Conservation (phyloP, 257 asterid species). For the Solanum bukasovii region DNA sequence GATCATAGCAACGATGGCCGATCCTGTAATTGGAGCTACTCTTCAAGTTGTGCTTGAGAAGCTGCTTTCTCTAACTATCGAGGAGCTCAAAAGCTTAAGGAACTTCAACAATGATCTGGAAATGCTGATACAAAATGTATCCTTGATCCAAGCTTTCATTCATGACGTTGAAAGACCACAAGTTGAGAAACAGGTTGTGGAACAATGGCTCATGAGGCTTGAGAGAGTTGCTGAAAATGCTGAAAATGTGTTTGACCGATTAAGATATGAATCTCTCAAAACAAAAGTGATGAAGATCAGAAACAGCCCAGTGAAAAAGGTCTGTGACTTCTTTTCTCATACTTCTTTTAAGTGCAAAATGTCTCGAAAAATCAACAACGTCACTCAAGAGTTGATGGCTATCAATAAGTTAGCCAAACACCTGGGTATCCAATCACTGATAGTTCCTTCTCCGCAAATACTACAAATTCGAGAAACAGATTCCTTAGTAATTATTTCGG, state of each 20-base stretch:
- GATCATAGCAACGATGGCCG: too few species aligned
- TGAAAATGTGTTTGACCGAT: slow-evolving; percentile 6
- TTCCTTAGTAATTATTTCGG: not conserved
- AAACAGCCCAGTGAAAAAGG: not conserved
- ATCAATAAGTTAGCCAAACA: not conserved
- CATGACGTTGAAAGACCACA: too few species aligned
- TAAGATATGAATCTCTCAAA: slow-evolving; percentile 1
- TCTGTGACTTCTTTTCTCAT: not conserved
- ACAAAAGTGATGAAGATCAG: not conserved
- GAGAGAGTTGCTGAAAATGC: not conserved
- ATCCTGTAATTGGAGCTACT: too few species aligned
- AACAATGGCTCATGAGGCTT: too few species aligned
- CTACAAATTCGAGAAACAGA: not conserved
- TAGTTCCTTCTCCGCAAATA: not conserved
- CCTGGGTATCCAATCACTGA: not conserved
- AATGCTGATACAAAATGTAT: too few species aligned
- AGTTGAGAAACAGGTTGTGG: too few species aligned
- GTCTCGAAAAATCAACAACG: slow-evolving; percentile 3
- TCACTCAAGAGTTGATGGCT: not conserved
- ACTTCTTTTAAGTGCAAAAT: not conserved
- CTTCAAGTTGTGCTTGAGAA: too few species aligned
- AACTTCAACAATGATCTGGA: too few species aligned
- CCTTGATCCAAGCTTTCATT: too few species aligned
- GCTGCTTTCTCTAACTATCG: too few species aligned
- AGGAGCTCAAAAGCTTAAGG: too few species aligned